phyloP scores from a whole-genome alignment of 331 rosid species.

The Saraca asoca region DNA sequence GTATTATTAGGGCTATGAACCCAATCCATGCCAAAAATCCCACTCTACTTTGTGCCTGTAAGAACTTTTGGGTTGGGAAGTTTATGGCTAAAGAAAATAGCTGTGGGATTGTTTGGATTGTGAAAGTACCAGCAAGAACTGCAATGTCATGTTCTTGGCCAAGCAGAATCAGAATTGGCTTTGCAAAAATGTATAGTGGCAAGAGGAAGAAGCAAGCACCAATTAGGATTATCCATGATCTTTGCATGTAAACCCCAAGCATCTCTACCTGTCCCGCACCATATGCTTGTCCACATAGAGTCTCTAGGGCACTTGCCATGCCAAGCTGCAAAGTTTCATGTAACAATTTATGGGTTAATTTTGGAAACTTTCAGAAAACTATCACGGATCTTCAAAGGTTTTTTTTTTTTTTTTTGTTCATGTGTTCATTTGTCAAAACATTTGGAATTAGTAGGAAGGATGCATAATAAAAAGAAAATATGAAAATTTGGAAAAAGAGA shows the following conservation, averaged over 20 bases:
- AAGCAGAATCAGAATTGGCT: conserved; percentile 62
- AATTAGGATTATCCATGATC: conserved; percentile 66
- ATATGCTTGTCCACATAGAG: conserved; percentile 89
- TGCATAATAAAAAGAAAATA: too few species aligned
- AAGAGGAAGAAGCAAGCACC: conserved; percentile 47
- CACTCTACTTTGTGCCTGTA: conserved; percentile 86
- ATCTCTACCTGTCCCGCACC: conserved; percentile 73
- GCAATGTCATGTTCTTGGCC: conserved; percentile 74
- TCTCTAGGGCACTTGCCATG: conserved; percentile 92
- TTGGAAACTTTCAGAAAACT: too few species aligned
- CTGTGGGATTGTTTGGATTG: conserved; percentile 59
- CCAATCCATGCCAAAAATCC: conserved; percentile 67
- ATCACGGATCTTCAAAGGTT: too few species aligned
- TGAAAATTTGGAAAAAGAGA: too few species aligned
- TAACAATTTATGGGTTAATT: too few species aligned
- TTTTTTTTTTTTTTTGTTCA: too few species aligned
- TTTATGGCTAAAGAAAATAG: conserved; percentile 64
- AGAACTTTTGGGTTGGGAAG: conserved; percentile 87
- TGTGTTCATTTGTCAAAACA: too few species aligned
- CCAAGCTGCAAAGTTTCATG: conserved; percentile 63
- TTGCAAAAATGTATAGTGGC: conserved; percentile 69
- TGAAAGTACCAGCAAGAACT: conserved; percentile 61
- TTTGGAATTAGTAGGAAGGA: too few species aligned
- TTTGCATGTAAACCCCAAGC: conserved; percentile 89
- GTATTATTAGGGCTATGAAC: conserved; percentile 49